Base-by-base conservation (phyloP, 208 protist species). In the Phytomonas serpens region DNA sequence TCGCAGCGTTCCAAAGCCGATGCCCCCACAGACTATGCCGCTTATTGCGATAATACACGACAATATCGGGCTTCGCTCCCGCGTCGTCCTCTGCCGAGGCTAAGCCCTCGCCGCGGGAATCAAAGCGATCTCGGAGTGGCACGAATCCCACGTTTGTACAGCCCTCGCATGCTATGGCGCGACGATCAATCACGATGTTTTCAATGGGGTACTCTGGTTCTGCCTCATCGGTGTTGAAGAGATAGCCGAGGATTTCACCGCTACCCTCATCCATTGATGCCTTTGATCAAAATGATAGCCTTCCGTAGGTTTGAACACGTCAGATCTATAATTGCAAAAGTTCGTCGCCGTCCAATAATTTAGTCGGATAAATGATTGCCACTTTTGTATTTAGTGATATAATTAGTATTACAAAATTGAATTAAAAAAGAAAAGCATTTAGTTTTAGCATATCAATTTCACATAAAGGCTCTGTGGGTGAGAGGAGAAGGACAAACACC, bases 11-110 rank as follows among this genome's bases (percentile, higher is more conserved):
- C 88, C 90, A 96, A 36, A 96, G 72, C 37, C 79, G 82, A 71
- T 96, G 90, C 13, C 90, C 90, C 88, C 90, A 96, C 33, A 96
- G 75, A 70, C 88, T 93, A 78, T 96, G 90, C 3, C 85, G 88
- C 72, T 93, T 93, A 62, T 91, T 85, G 14, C 90, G 86, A 71
- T 83, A 90, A 63, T 84, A 76, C 19, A 93, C 84, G 13, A 66
- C 65, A n/a, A 90, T 40, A 40, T 40, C 37, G 11, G 37, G 37
- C 11, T 11, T 14, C 16, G 74, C 72, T 0, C 11, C 71, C 7
- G 31, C 67, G 7, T 63, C 72, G 16, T 68, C 64, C 19, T 47
- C 42, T 19, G 36, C 32, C 6, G 63, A 74, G 14, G 38, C 37
- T 29, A 76, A 40, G 4, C 37, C 11, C 37, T 40, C 37, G 11